Evolutionary conservation across 257 asterid species (phyloP), one percentile per base, ranked within the genome.

Genomic region (Galeopsis tetrahit): DNA sequence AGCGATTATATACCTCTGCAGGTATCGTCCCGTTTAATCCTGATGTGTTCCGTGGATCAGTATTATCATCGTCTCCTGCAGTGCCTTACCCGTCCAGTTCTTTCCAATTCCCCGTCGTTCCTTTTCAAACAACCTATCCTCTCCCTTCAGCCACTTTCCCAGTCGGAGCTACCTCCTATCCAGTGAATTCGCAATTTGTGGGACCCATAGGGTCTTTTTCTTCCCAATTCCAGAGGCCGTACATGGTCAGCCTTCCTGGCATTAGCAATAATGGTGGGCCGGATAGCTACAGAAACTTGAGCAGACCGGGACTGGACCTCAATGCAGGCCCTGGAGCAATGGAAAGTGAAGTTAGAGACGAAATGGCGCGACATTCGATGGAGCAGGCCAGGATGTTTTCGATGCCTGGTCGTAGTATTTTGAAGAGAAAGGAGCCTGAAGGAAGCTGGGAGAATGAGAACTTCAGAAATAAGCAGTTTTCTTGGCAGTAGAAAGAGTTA

Each of bases 381-480:
- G 98, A 86, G 74, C 93, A 85, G 60, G 82, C 86, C 15, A 75
- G 93, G 80, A 81, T 81, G 74, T 85, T 70, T 76, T 75, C 86
- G 1, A 80, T 76, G 28, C 66, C 95, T n/a, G 82, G 95, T 53
- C 85, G 88, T 71, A 69, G 96, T 86, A 70, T 71, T 63, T 43
- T 81, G 78, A 93, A 89, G 83, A 82, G 98, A 82, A 79, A 84
- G 68, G 97, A 91, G 76, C 94, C 92, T 1, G 98, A 93, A 5
- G 96, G 88, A 82, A 90, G 92, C 28, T 77, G 87, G 91, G 97
- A 86, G 15, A 73, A 74, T 10, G 96, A 85, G 59, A 77, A 75
- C 82, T 77, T 86, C 82, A 84, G 92, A 71, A 80, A 75, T 78
- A 93, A 86, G 84, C 98, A 87, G 77, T 76, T 89, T 52, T 80